phyloP scores from a whole-genome alignment of 148 eudicot species.

The Arbutus unedo region DNA sequence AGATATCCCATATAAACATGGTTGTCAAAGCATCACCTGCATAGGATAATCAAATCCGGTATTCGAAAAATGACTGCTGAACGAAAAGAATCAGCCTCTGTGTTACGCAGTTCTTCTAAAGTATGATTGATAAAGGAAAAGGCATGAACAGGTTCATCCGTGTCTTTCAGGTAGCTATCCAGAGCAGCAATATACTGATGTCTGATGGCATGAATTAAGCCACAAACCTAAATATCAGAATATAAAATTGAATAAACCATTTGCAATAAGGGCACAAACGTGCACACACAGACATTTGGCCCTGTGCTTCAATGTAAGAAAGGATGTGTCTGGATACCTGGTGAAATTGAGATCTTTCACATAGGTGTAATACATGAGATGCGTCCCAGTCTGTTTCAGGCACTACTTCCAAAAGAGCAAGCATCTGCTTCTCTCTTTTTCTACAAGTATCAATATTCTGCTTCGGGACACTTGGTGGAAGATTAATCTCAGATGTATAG shows the following conservation, averaged over 20 bases:
- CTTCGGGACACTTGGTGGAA: slow-evolving; percentile 29
- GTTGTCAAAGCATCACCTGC: slow-evolving; percentile 55
- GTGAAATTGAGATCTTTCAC: slow-evolving; percentile 70
- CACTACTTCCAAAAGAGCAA: slow-evolving; percentile 67
- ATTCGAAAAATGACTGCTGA: slow-evolving; percentile 69
- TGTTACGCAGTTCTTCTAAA: slow-evolving; percentile 38
- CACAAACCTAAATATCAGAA: slow-evolving; percentile 66
- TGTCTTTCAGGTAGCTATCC: slow-evolving; percentile 83
- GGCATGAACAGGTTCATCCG: slow-evolving; percentile 74
- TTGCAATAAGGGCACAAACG: neutral
- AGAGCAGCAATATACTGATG: slow-evolving; percentile 66
- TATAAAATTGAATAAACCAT: slow-evolving; percentile 5
- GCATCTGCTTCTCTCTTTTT: slow-evolving; percentile 77
- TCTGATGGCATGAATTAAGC: slow-evolving; percentile 66
- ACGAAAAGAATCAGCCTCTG: slow-evolving; percentile 48
- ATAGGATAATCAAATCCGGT: slow-evolving; percentile 55
- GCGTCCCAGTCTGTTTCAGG: slow-evolving; percentile 78
- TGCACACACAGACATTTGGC: neutral
- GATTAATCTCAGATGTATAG: slow-evolving; percentile 54
- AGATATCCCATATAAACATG: neutral
- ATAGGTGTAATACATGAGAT: slow-evolving; percentile 64
- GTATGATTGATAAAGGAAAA: slow-evolving; percentile 64
- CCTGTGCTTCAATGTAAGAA: neutral
- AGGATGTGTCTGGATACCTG: slow-evolving; percentile 47
- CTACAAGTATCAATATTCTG: slow-evolving; percentile 31